These are phyloP conservation scores for Fistulinella staudtii DNA, from an alignment of 1,284 basidiomycete genomes.

Conservation along the genomic window DNA sequence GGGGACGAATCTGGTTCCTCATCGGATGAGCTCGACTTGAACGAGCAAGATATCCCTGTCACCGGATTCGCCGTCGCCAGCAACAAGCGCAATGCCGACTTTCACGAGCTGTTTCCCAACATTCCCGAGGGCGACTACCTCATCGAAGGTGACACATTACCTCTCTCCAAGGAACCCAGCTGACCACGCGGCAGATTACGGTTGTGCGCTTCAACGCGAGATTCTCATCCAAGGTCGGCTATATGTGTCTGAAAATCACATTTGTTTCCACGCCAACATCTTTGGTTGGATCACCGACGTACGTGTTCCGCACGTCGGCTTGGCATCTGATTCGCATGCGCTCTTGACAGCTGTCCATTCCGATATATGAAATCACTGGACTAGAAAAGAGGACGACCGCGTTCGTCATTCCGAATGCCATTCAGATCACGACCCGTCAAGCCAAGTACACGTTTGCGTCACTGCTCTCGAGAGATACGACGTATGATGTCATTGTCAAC, in stretches of 20 bases:
- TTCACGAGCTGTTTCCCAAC: constrained; percentile 86
- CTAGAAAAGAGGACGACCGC: constrained; percentile 99
- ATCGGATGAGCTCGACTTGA: constrained; percentile 47
- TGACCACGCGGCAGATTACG: constrained; percentile 71
- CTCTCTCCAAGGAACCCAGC: background rate
- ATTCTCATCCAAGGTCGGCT: constrained; percentile 95
- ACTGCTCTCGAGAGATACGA: constrained; percentile 94
- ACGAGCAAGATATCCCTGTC: constrained; percentile 73
- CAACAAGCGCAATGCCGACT: constrained; percentile 92
- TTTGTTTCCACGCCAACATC: constrained; percentile 98
- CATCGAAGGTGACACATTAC: constrained; percentile 76
- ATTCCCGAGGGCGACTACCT: constrained; percentile 97
- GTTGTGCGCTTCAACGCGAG: constrained; percentile 93
- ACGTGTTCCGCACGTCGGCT: constrained; percentile 32
- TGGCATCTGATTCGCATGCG: constrained; percentile 8
- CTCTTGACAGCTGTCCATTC: constrained; percentile 75
- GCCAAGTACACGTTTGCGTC: constrained; percentile 92
- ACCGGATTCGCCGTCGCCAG: constrained; percentile 97
- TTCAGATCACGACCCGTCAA: constrained; percentile 82
- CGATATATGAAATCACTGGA: constrained; percentile 85
- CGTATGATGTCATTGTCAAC: constrained; percentile 93
- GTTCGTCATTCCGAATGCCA: constrained; percentile 97
- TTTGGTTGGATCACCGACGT: constrained; percentile 99
- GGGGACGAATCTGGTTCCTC: constrained; percentile 35
- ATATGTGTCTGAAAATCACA: constrained; percentile 97